Percentiles rank a stretch among this genome's conserved stretches.
Conservation (phyloP, 306 rosid species). For the Hippophae rhamnoides region DNA sequence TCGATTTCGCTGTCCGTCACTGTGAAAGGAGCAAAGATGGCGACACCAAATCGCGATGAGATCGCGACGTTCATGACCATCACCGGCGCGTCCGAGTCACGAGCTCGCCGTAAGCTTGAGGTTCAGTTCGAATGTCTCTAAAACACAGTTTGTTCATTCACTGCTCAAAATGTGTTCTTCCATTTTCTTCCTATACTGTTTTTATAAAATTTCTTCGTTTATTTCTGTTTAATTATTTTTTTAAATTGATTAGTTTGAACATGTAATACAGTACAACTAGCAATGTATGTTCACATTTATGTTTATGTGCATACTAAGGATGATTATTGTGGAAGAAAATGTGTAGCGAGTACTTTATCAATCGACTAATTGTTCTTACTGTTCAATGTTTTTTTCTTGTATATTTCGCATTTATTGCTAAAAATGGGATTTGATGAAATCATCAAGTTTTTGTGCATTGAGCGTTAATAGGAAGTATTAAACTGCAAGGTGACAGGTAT, state of each 20-base stretch:
- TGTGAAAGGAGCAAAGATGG: constrained; percentile 27
- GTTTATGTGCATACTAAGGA: not conserved
- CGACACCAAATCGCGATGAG: constrained; percentile 33
- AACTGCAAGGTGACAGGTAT: too few relatives aligned
- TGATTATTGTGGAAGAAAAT: too few relatives aligned
- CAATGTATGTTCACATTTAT: not conserved
- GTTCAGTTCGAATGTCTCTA: constrained; percentile 12
- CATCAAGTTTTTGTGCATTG: too few relatives aligned
- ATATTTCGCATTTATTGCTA: too few relatives aligned
- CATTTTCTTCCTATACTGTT: not conserved
- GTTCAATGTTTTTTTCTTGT: too few relatives aligned
- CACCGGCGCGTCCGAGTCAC: constrained; percentile 73
- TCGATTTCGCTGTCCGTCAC: constrained; percentile 1
- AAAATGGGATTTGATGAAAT: too few relatives aligned
- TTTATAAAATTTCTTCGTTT: not conserved
- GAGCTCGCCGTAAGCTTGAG: constrained; percentile 61
- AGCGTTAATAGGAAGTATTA: too few relatives aligned
- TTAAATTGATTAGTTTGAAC: not conserved
- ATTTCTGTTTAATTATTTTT: not conserved
- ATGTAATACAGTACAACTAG: not conserved
- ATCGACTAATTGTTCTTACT: too few relatives aligned
- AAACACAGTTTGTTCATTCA: too few relatives aligned
- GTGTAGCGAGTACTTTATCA: too few relatives aligned
- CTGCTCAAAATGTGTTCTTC: not conserved
- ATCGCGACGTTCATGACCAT: constrained; percentile 52